Conservation (phyloP, 2,329 filamentous ascomycete genomes). For the Ophiostoma himal-ulmi region DNA sequence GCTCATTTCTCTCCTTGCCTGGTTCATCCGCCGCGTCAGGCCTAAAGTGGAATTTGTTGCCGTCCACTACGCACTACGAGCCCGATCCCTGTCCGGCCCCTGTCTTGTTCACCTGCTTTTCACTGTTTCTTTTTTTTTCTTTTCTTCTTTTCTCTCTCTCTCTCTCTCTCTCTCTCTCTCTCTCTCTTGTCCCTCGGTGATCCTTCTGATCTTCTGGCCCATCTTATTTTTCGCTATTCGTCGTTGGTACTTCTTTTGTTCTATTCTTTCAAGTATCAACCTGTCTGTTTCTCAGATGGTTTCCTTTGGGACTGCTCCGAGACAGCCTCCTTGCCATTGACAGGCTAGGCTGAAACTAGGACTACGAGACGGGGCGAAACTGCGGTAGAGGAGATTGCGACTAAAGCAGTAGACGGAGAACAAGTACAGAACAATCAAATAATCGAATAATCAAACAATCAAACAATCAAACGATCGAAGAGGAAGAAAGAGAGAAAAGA, state of each 20-base stretch:
- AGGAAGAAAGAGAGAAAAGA: background rate
- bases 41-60: conserved; percentile 1
- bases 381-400: background rate
- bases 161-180: background rate
- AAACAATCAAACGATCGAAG: background rate
- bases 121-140: background rate
- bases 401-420: background rate
- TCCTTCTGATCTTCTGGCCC: too few species aligned
- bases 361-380: background rate
- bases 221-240: background rate
- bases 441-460: background rate
- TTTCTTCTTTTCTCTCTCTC: background rate
- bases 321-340: conserved; percentile 1
- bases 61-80: conserved; percentile 1
- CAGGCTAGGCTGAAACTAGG: background rate
- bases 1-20: background rate
- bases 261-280: background rate
- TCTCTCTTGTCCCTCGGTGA: background rate
- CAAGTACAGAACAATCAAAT: background rate
- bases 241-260: background rate
- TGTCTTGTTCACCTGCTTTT: background rate
- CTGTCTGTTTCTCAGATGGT: background rate
- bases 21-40: background rate
- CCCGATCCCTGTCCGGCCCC: conserved; percentile 1
- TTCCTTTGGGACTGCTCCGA: background rate